Conservation (phyloP, 2,329 filamentous ascomycete genomes). For the Calonectria pteridis region DNA sequence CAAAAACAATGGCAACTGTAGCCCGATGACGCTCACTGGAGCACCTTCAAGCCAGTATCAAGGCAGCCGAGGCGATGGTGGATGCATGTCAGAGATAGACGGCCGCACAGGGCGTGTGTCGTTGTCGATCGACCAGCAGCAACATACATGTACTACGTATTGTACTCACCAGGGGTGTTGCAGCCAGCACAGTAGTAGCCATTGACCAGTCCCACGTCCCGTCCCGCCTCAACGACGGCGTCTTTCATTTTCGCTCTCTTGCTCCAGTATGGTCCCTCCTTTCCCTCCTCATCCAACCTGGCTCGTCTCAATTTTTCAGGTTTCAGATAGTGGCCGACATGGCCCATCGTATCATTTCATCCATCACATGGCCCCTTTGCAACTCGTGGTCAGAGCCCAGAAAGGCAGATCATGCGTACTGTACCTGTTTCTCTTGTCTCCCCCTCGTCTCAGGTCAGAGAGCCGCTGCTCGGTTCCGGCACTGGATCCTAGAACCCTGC, state of each 20-base stretch:
- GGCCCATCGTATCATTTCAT: constrained; percentile 24
- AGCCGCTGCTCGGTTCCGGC: constrained; percentile 23
- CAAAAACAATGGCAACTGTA: neutral
- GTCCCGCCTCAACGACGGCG: constrained; percentile 1
- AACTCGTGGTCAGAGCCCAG: neutral
- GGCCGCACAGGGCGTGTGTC: constrained; percentile 19
- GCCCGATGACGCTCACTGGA: neutral
- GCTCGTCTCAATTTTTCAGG: neutral
- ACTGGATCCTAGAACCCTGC: constrained; percentile 34
- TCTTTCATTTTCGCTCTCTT: neutral
- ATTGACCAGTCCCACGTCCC: constrained; percentile 9
- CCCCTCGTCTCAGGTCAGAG: constrained; percentile 12
- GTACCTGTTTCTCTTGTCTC: neutral
- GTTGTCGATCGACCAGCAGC: constrained; percentile 6
- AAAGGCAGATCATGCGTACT: neutral
- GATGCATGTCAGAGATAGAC: constrained; percentile 31
- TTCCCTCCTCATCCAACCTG: neutral
- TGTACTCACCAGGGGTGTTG: neutral
- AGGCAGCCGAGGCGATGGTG: constrained; percentile 11
- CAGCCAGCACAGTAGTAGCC: neutral
- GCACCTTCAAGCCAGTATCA: neutral
- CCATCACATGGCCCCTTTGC: neutral
- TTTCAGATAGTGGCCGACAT: neutral
- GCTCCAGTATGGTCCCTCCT: no score
- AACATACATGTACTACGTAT: neutral